A percentile compares a stretch with the other conserved stretches of the same genome.
phyloP scores from a whole-genome alignment of 2,329 filamentous ascomycete species.

The Penicillium sp. region DNA sequence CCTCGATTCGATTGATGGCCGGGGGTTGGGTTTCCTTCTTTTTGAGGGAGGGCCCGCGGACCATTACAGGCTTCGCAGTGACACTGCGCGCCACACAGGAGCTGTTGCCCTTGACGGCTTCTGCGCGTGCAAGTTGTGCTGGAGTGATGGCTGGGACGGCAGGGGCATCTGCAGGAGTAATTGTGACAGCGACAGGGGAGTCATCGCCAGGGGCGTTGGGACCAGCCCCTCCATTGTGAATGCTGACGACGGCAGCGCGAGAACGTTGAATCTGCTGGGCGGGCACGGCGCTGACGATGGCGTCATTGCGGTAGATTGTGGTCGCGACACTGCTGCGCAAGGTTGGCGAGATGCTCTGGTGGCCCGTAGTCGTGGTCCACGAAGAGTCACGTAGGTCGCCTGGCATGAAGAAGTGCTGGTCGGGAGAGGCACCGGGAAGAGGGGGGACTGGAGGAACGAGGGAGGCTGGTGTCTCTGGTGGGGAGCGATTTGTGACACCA shows the following conservation, averaged over 20 bases:
- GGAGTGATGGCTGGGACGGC: slow-evolving; percentile 72
- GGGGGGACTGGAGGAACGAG: slow-evolving; percentile 92
- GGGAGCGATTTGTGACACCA: slow-evolving; percentile 89
- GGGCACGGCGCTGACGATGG: slow-evolving; percentile 74
- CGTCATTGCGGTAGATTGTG: slow-evolving; percentile 91
- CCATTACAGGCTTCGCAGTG: slow-evolving; percentile 48
- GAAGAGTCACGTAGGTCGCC: slow-evolving; percentile 88
- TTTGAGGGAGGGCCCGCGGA: slow-evolving; percentile 39
- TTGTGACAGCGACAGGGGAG: slow-evolving; percentile 38
- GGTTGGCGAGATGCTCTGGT: slow-evolving; percentile 54
- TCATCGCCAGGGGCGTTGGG: slow-evolving; percentile 48
- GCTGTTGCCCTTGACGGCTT: slow-evolving; percentile 35
- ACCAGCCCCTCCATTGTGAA: slow-evolving; percentile 64
- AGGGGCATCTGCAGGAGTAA: slow-evolving; percentile 54
- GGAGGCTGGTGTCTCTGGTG: slow-evolving; percentile 76
- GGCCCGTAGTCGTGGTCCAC: slow-evolving; percentile 69
- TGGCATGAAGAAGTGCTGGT: slow-evolving; percentile 92
- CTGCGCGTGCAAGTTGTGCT: slow-evolving; percentile 44
- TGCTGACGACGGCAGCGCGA: slow-evolving; percentile 90
- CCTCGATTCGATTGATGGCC: slow-evolving; percentile 20
- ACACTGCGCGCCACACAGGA: slow-evolving; percentile 49
- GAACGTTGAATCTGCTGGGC: slow-evolving; percentile 85
- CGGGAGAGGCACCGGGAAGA: slow-evolving; percentile 70
- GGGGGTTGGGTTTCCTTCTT: slow-evolving; percentile 33
- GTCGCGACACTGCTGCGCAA: slow-evolving; percentile 73